These are phyloP conservation scores for Barbatosphaeria neglecta DNA, from an alignment of 495 filamentous ascomycete species.

Conservation along the genomic window DNA sequence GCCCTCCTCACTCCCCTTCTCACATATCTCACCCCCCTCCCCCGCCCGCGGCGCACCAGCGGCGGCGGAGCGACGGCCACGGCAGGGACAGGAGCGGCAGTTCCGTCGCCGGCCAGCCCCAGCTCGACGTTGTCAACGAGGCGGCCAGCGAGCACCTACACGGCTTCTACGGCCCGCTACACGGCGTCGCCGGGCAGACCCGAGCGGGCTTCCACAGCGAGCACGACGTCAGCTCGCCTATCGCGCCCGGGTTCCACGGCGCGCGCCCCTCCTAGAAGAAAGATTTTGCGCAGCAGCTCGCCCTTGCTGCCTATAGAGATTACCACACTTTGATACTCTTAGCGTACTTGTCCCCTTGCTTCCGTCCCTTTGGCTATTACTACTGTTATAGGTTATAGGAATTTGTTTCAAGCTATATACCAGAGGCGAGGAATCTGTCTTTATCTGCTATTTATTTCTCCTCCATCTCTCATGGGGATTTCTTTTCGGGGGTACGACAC, in stretches of 20 bases:
- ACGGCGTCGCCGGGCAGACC: slow-evolving; percentile 20
- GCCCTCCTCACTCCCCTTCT: no score
- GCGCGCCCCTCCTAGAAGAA: not conserved
- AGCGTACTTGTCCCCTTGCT: no score
- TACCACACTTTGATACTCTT: no score
- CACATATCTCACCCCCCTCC: not conserved
- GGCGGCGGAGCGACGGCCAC: slow-evolving; percentile 2
- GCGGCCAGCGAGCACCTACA: slow-evolving; percentile 16
- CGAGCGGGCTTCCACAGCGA: slow-evolving; percentile 8
- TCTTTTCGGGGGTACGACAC: no score
- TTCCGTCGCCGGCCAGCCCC: slow-evolving; percentile 3
- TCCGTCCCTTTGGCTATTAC: no score
- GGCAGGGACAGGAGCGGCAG: slow-evolving; percentile 6
- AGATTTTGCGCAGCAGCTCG: no score
- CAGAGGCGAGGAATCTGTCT: no score
- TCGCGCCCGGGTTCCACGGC: not conserved
- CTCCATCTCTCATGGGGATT: no score
- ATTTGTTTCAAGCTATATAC: no score
- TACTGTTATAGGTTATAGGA: no score
- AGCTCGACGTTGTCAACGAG: slow-evolving; percentile 19
- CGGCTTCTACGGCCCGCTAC: slow-evolving; percentile 21
- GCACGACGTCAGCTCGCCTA: slow-evolving; percentile 3
- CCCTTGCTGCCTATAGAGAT: no score
- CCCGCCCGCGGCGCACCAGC: not conserved
- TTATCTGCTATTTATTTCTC: no score